A percentile compares a stretch with the other conserved stretches of the same genome.
phyloP scores from a whole-genome alignment of 202 grass and related monocot species.

The Bolboschoenoplectus hybrid region DNA sequence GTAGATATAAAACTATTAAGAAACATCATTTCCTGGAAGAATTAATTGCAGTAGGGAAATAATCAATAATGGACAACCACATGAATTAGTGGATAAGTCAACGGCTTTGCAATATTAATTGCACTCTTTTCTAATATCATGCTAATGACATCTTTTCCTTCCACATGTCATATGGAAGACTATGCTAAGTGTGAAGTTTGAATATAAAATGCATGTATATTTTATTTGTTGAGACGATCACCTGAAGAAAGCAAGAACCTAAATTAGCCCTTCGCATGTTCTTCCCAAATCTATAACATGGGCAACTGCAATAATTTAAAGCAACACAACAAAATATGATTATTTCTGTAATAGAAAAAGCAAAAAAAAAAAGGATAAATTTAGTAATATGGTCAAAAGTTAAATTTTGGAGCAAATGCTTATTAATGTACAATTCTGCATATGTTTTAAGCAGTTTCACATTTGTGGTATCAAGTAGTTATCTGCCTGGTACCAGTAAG shows the following conservation, averaged over 20 bases:
- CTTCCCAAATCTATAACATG: slow-evolving; percentile 92
- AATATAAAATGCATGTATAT: not conserved
- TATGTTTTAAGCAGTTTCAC: slow-evolving; percentile 5
- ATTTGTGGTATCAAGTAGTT: slow-evolving; percentile 31
- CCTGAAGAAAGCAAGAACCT: slow-evolving; percentile 94
- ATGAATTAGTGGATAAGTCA: slow-evolving; percentile 25
- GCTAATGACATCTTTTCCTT: not conserved
- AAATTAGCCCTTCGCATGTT: slow-evolving; percentile 89
- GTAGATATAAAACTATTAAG: slow-evolving; percentile 11
- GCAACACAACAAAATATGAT: not conserved
- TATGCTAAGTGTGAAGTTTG: slow-evolving; percentile 7
- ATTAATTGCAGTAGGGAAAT: not conserved
- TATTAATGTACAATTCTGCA: not conserved
- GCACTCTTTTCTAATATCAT: not conserved
- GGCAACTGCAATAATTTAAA: slow-evolving; percentile 66
- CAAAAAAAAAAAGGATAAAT: not conserved
- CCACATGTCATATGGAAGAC: slow-evolving; percentile 6
- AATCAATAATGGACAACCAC: not conserved
- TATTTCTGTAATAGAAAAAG: slow-evolving; percentile 33
- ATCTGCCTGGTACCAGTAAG: not conserved
- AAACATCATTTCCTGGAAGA: not conserved
- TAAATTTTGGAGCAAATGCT: not conserved
- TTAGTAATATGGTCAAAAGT: slow-evolving; percentile 31
- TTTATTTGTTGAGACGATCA: slow-evolving; percentile 39
- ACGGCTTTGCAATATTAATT: not conserved